A percentile compares a stretch with the other conserved stretches of the same genome.
Evolutionary conservation across 116 monocot species (phyloP).

Genomic region (Papilionanthe hybrid): DNA sequence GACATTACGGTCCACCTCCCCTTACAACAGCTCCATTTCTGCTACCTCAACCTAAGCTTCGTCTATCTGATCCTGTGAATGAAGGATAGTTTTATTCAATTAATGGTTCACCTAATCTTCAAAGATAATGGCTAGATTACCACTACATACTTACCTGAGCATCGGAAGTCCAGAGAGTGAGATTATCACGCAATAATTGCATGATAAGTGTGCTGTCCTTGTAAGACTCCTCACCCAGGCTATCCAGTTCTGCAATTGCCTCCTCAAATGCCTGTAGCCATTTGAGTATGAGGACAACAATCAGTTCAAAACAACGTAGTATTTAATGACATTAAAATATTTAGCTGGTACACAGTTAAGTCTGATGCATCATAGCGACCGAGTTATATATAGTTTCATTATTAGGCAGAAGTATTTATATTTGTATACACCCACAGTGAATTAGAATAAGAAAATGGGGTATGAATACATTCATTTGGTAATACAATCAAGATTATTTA

Average conservation of each 20-base stretch:
- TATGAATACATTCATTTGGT: too few relatives aligned
- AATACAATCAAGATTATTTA: too few relatives aligned
- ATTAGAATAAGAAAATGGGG: too few relatives aligned
- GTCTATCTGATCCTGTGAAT: constrained; percentile 7
- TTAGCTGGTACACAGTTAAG: too few relatives aligned
- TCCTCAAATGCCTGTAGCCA: constrained; percentile 10
- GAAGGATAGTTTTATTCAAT: not conserved
- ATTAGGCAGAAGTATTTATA: too few relatives aligned
- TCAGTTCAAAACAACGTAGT: not conserved
- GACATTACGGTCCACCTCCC: constrained; percentile 6
- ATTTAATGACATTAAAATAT: not conserved
- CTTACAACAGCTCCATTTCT: not conserved
- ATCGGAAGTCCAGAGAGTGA: constrained; percentile 12
- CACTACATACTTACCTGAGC: not conserved
- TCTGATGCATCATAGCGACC: too few relatives aligned
- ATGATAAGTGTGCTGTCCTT: constrained; percentile 11
- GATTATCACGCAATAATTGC: constrained; percentile 8
- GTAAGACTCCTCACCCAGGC: constrained; percentile 6
- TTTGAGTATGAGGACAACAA: not conserved
- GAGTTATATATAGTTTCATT: too few relatives aligned
- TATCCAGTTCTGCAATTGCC: constrained; percentile 7
- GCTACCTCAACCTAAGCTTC: not conserved
- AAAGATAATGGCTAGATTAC: not conserved
- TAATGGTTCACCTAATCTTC: not conserved
- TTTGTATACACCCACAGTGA: too few relatives aligned